These are phyloP conservation scores for Macrotyloma uniflorum DNA, from an alignment of 306 rosid genomes.

Conservation along the genomic window DNA sequence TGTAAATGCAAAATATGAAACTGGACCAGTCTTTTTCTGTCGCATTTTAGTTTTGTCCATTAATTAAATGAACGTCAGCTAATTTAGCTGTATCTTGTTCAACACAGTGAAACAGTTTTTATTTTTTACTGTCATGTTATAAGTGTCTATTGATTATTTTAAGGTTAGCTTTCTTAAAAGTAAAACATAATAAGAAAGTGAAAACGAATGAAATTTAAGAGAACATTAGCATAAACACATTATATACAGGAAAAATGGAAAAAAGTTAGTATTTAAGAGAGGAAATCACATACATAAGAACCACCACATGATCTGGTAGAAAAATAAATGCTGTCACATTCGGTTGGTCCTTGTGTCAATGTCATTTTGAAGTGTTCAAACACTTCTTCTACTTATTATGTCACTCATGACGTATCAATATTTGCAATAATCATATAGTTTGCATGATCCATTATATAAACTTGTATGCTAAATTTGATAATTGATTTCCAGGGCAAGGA, in stretches of 20 bases:
- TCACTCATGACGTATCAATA: constrained; percentile 37
- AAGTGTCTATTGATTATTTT: no score
- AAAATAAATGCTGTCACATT: constrained; percentile 40
- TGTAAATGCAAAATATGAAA: background rate
- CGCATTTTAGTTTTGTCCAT: background rate
- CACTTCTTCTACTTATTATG: constrained; percentile 17
- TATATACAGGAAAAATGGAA: background rate
- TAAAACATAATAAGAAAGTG: no score
- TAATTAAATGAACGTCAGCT: background rate
- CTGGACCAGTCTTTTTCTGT: background rate
- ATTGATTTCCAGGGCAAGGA: background rate
- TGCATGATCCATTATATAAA: background rate
- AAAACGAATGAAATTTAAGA: no score
- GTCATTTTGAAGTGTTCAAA: constrained; percentile 34
- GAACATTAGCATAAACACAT: background rate
- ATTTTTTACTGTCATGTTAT: no score
- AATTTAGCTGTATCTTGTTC: background rate
- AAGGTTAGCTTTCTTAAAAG: background rate
- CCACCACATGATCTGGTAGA: constrained; percentile 5
- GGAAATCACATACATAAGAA: constrained; percentile 5
- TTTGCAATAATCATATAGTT: background rate
- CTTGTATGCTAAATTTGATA: background rate
- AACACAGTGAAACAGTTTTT: no score
- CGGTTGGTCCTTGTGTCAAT: constrained; percentile 30
- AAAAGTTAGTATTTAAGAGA: background rate